Evolutionary conservation across 352 stramenopile species (phyloP).

Genomic region (Bremia lactucae): DNA sequence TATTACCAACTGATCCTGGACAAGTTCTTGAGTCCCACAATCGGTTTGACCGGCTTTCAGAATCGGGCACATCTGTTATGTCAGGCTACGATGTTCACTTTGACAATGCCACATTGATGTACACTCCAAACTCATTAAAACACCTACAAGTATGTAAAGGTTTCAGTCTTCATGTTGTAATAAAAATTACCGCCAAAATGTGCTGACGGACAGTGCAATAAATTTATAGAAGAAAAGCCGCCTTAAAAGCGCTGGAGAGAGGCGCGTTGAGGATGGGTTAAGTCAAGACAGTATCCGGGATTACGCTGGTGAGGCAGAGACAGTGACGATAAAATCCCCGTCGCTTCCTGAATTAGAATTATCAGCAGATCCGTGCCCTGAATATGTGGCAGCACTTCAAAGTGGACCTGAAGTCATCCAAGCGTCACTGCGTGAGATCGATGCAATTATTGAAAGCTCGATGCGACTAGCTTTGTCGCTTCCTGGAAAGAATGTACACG

Average conservation of each 20-base stretch:
- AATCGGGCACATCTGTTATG: slow-evolving; percentile 40
- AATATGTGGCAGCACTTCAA: slow-evolving; percentile 28
- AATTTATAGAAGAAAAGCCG: slow-evolving; percentile 21
- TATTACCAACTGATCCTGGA: slow-evolving; percentile 7
- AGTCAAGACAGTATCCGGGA: slow-evolving; percentile 7
- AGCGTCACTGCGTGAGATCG: slow-evolving; percentile 37
- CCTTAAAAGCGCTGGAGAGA: slow-evolving; percentile 1
- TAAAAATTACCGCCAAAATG: not conserved
- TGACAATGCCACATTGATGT: slow-evolving; percentile 33
- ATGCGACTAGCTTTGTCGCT: slow-evolving; percentile 8
- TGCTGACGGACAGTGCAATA: slow-evolving; percentile 1
- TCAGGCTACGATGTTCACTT: slow-evolving; percentile 65
- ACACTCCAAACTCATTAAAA: slow-evolving; percentile 64
- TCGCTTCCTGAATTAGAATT: slow-evolving; percentile 11
- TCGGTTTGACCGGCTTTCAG: slow-evolving; percentile 20
- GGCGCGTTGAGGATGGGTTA: not conserved
- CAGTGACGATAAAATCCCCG: slow-evolving; percentile 5
- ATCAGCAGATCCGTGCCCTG: slow-evolving; percentile 13
- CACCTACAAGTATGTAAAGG: slow-evolving; percentile 42
- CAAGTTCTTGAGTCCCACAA: slow-evolving; percentile 14
- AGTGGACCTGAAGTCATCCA: slow-evolving; percentile 31
- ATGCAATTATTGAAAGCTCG: slow-evolving; percentile 32
- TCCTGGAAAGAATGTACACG: slow-evolving; percentile 4
- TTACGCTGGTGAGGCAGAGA: slow-evolving; percentile 17
- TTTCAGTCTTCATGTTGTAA: too few relatives aligned